phyloP scores from a whole-genome alignment of 164 flowering plant species.

The Berberis thunbergii region DNA sequence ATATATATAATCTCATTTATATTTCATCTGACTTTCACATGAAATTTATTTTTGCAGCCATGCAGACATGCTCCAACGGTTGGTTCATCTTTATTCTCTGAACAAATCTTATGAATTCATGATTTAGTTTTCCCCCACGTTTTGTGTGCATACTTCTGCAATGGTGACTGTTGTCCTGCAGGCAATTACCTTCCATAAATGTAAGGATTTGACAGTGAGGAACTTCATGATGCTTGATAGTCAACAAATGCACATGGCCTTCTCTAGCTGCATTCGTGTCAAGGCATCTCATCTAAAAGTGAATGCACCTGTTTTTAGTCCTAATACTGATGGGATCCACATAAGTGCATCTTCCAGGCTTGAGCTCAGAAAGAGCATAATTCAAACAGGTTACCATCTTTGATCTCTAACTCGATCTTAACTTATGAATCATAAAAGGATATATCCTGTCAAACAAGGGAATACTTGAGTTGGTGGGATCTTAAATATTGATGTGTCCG shows the following conservation, averaged over 20 bases:
- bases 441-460: not conserved
- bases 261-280: conserved; percentile 52
- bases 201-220: conserved; percentile 52
- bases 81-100: conserved; percentile 25
- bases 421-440: not conserved
- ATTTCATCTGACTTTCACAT: conserved; percentile 8
- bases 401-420: not conserved
- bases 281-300: conserved; percentile 40
- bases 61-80: conserved; percentile 88
- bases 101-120: conserved; percentile 5
- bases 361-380: conserved; percentile 35
- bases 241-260: conserved; percentile 84
- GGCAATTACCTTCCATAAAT: conserved; percentile 85
- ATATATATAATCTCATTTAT: not conserved
- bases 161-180: conserved; percentile 19
- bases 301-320: conserved; percentile 63
- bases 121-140: not conserved
- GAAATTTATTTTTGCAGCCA: conserved; percentile 47
- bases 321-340: conserved; percentile 96
- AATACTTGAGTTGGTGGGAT: not conserved
- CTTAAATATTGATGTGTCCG: not conserved
- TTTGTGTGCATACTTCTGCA: not conserved
- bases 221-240: conserved; percentile 45
- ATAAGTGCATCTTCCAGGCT: conserved; percentile 59
- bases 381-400: conserved; percentile 58